Base-by-base conservation (phyloP, 208 protist genomes). In the Trypanosomatidae sp. region DNA sequence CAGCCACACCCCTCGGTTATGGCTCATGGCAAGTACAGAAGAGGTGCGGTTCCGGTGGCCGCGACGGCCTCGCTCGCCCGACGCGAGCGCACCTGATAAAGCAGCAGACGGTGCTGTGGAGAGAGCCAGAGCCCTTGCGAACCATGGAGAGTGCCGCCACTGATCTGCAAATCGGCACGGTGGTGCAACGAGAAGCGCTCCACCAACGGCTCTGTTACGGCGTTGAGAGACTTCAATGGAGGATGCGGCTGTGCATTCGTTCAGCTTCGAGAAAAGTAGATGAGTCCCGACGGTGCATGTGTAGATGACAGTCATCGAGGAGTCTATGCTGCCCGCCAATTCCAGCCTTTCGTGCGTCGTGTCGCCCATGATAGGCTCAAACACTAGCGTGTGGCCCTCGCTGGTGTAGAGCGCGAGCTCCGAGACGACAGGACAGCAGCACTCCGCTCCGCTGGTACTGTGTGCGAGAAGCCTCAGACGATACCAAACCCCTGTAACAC, bases 1-100 rank as follows among this genome's bases (percentile, higher is more conserved):
- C 60, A 80, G 70, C 76, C 76, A 80, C 49, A 76, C 70, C 3
- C 66, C 53, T 2, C 76, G 70, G 41, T 80, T 80, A n/a, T 55
- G 12, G 33, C 70, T 76, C 47, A 49, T 76, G 33, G 76, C 69
- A 5, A 80, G 53, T 41, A 76, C 56, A 0, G 69, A 41, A 19
- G 50, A 64, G 15, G 66, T n/a, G 25, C 39, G 36, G 55, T 49
- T 55, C 28, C 36, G 55, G 33, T 58, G 70, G n/a, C 58, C 70
- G 36, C 39, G 70, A n/a, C 2, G 76, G 25, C 47, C 22, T 19
- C 12, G 28, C 52, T 15, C n/a, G 39, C 28, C 52, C 64, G 6
- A 41, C 12, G 13, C 33, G 10, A n/a, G 36, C 59, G 8, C 28
- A 10, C 25, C 28, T 5, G 64, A 68, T 30, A 68, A 28, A 36